These are phyloP conservation scores for Eimeria acervulina DNA, from an alignment of 169 alveolate species.

Conservation along the genomic window DNA sequence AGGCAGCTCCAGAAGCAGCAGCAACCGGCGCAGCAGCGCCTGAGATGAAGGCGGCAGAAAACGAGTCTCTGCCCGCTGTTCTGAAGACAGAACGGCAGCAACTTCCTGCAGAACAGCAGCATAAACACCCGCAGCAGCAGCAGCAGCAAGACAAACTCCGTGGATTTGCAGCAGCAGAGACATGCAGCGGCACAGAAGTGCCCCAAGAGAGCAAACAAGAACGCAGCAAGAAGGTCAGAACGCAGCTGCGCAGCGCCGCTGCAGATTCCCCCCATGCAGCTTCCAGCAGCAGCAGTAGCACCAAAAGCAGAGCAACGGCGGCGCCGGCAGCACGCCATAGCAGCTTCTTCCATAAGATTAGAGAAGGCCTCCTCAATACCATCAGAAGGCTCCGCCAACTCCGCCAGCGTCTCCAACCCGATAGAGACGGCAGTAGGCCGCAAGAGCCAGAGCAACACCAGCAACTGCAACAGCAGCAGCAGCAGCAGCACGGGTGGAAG, in stretches of 20 bases:
- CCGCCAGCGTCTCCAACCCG: not conserved
- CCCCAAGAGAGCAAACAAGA: not conserved
- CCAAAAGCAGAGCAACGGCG: constrained; percentile 22
- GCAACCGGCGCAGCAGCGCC: constrained; percentile 9
- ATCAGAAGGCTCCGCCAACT: not conserved
- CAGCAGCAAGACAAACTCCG: constrained; percentile 1
- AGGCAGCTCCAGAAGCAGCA: not conserved
- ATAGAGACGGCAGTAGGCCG: not conserved
- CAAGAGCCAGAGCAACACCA: constrained; percentile 21
- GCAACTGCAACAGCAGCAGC: constrained; percentile 30
- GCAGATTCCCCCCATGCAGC: not conserved
- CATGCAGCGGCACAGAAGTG: not conserved
- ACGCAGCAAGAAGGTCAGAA: not conserved
- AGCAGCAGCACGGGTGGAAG: constrained; percentile 35
- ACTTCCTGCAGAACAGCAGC: not conserved
- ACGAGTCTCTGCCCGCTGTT: not conserved
- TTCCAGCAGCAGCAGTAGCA: constrained; percentile 39
- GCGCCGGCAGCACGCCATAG: not conserved
- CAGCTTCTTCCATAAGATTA: not conserved
- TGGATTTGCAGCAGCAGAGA: not conserved
- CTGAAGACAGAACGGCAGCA: not conserved
- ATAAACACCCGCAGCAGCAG: not conserved
- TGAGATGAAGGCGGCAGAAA: not conserved
- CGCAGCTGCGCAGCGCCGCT: not conserved
- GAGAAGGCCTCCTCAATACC: not conserved